Conservation (phyloP, 176 grass and related monocot species). For the Metroxylon sagu region DNA sequence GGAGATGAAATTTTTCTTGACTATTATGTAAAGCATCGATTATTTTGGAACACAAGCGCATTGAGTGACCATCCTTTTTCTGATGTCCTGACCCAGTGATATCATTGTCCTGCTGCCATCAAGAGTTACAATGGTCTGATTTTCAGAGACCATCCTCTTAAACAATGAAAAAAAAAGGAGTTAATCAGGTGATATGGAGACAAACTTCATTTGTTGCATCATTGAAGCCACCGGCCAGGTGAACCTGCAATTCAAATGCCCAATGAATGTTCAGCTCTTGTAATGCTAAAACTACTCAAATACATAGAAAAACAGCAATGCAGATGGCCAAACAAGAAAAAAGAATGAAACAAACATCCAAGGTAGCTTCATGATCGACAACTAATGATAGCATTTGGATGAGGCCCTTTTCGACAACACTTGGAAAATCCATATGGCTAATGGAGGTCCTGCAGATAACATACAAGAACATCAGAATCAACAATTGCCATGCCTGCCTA, state of each 20-base stretch:
- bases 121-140: constrained; percentile 4
- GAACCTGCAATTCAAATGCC: constrained; percentile 45
- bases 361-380: constrained; percentile 40
- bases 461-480: constrained; percentile 13
- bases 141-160: not conserved
- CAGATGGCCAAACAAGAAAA: not conserved
- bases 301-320: too few species aligned
- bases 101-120: constrained; percentile 27
- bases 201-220: constrained; percentile 61
- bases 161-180: not conserved
- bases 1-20: constrained; percentile 53
- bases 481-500: too few species aligned
- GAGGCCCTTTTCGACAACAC: constrained; percentile 57
- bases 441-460: constrained; percentile 52
- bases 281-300: too few species aligned
- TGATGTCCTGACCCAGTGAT: constrained; percentile 22
- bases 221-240: constrained; percentile 67
- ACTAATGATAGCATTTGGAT: constrained; percentile 72
- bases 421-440: constrained; percentile 85
- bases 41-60: constrained; percentile 74
- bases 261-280: not conserved
- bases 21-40: constrained; percentile 47
- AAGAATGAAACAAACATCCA: constrained; percentile 76
- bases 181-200: constrained; percentile 3
- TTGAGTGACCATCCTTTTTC: constrained; percentile 54